Evolutionary conservation across 192 early-diverging fungal genomes (phyloP).

Genomic region (Gamsiella multidivaricata): DNA sequence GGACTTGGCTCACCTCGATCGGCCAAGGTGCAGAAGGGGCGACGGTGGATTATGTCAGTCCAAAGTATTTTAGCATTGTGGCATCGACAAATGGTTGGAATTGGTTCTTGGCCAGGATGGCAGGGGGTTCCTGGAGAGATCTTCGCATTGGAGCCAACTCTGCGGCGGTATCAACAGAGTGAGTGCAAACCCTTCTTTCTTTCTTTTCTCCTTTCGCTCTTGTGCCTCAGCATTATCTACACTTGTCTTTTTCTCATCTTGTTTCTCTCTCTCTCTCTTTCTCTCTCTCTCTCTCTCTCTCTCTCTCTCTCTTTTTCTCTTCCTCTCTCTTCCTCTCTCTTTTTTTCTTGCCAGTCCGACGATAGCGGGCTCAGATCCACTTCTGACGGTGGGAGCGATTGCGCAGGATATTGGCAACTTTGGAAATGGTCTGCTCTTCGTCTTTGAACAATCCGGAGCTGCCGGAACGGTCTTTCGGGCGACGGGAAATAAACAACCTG

Average conservation of each 20-base stretch:
- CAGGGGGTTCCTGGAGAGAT: conserved; percentile 9
- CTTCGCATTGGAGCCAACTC: conserved; percentile 18
- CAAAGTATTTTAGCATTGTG: conserved; percentile 19
- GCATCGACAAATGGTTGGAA: conserved; percentile 39
- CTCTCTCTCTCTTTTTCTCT: neutral
- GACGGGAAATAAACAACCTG: conserved; percentile 19
- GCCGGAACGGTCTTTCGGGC: conserved; percentile 16
- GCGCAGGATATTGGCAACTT: conserved; percentile 22
- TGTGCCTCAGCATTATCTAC: too few relatives aligned
- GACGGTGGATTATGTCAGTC: conserved; percentile 12
- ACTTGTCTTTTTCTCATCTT: neutral
- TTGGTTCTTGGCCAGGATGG: conserved; percentile 25
- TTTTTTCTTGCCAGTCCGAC: conserved; percentile 10
- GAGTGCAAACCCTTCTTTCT: conserved; percentile 7
- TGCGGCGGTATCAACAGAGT: conserved; percentile 24
- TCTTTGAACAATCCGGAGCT: conserved; percentile 32
- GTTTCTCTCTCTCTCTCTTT: neutral
- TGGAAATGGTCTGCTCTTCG: conserved; percentile 34
- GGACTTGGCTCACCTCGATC: conserved; percentile 27
- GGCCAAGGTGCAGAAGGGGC: conserved; percentile 5
- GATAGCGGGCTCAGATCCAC: conserved; percentile 40
- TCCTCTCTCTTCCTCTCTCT: neutral
- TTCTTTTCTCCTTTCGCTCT: neutral
- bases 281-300: neutral
- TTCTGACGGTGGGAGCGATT: conserved; percentile 45